Evolutionary conservation across 2,329 filamentous ascomycete genomes (phyloP), one percentile per base, ranked within the genome.

Genomic region (Fusarium brevicatenulatum): DNA sequence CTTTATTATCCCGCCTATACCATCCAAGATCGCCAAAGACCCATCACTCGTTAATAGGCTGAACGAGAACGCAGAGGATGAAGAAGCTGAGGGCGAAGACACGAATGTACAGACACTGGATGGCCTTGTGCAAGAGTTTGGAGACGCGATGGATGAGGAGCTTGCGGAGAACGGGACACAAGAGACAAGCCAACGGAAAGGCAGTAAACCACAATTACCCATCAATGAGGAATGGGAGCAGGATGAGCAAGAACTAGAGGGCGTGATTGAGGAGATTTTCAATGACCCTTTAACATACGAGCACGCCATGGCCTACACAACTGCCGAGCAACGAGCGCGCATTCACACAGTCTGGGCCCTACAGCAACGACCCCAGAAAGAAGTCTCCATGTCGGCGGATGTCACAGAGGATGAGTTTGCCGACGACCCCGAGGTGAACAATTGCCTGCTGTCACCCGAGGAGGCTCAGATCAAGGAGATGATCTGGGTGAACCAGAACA

Each of bases 401-500:
- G 91, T 97, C 25, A 90, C 88, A 56, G 93, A 93, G 64, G 89
- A 93, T 64, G 95, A 98, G 78, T 98, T 98, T 78, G 93, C 91
- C 42, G 91, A 97, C 76, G 96, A 99, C 71, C 92, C 91, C 0
- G 96, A 99, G 81, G 94, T 99, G 9, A 85, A 88, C 66, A 93
- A 93, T 76, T 97, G 95, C 78, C 82, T 95, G 40, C 86, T 98
- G 9, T 89, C 88, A 0, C 88, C 91, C 2, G 89, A 90, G 7
- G 95, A 98, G 82, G 89, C 91, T 5, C 89, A 89, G 39, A 90
- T 95, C 78, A 98, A 98, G 81, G 95, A 98, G 81, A 90, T 91
- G 67, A 93, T 98, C 58, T 99, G 96, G 96, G 91, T 97, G 47
- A 95, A 95, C 67, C 91, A 95, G 79, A 98, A 99, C 82, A 95